Evolutionary conservation across 495 filamentous ascomycete genomes (phyloP), one percentile per base, ranked within the genome.

Genomic region (Daldinia vernicosa): DNA sequence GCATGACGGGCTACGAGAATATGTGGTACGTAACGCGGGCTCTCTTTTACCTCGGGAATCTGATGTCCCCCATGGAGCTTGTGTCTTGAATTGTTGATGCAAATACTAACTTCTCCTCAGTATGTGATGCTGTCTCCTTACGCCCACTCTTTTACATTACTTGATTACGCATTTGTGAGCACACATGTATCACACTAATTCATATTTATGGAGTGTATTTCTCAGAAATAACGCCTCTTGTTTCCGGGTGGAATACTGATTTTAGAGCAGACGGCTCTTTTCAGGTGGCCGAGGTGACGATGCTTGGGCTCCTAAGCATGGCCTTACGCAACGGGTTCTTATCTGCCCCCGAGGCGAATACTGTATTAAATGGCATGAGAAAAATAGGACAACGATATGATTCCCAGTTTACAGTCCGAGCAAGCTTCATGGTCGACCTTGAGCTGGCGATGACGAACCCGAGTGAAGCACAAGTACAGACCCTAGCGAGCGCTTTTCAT

Each of bases 381-480:
- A 60, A 5, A 14, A 65, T 69, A 45, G 69, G 69, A 8, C 40
- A 56, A 11, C 35, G 69, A 53, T 65, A 75, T 30, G 70, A 68
- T 26, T 14, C 54, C 14, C 53, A 64, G n/a, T 56, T 68, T 27
- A 51, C 54, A 12, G 70, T 72, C 33, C 45, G 69, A 50, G 72
- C 60, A 26, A 72, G 53, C 22, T 75, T 75, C 37, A 72, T 70
- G 61, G 70, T 69, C 7, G 74, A 76, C 26, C 67, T 74, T 30
- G 74, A 76, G 19, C 37, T 76, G 11, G 74, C 66, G 15, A 68
- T 66, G 70, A 68, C 65, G 9, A 65, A 68, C 19, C 70, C 74
- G 5, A 62, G 24, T 27, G 63, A 60, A 40, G 70, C 74, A 28
- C 60, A 62, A 17, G 70, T 73, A n/a, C 70, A 73, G 56, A 76